These are phyloP conservation scores for Ganoderma boninense DNA, from an alignment of 1,284 basidiomycete genomes.

Conservation along the genomic window DNA sequence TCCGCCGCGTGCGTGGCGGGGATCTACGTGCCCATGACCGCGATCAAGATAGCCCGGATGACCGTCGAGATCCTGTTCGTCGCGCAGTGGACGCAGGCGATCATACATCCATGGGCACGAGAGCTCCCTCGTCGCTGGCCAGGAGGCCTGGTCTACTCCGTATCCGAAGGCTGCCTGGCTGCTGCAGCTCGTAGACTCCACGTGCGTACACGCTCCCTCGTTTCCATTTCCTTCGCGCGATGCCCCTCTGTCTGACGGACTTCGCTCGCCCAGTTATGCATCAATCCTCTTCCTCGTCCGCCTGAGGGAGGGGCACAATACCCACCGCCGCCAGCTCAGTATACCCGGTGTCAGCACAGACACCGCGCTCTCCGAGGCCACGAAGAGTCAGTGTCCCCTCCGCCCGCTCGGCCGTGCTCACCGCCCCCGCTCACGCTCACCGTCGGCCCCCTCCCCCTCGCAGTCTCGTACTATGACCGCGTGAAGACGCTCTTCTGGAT, in stretches of 20 bases:
- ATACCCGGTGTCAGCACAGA: constrained; percentile 2
- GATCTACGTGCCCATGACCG: constrained; percentile 10
- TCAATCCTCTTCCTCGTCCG: constrained; percentile 9
- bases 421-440: background rate
- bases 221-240: too few species aligned
- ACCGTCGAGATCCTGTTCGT: constrained; percentile 6
- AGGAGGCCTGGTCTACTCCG: constrained; percentile 7
- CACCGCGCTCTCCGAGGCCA: background rate
- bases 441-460: background rate
- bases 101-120: background rate
- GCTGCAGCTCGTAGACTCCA: constrained; percentile 15
- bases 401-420: background rate
- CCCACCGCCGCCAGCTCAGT: background rate
- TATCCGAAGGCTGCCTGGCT: constrained; percentile 15
- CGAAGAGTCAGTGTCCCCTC: background rate
- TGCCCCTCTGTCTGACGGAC: background rate
- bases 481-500: constrained; percentile 41
- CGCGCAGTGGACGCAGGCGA: background rate
- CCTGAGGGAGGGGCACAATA: background rate
- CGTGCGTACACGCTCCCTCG: background rate
- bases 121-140: background rate
- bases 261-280: constrained; percentile 2
- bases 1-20: background rate
- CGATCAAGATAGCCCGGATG: constrained; percentile 15
- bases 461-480: constrained; percentile 4